phyloP scores from a whole-genome alignment of 192 early-diverging fungal genomes.

The Backusella psychrophila region DNA sequence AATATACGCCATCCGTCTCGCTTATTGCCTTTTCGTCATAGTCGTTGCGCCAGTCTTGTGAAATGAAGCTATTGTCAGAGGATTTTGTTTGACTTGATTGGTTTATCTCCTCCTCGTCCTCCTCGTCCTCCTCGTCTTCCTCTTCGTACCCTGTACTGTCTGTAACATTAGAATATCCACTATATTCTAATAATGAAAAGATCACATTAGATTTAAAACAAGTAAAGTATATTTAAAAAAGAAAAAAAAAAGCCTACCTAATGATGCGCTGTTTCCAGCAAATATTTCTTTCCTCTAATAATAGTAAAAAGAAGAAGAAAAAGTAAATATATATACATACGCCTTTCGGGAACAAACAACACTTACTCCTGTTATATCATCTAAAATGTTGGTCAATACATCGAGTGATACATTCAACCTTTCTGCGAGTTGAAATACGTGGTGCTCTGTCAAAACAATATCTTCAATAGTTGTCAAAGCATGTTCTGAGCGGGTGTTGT shows the following conservation, averaged over 20 bases:
- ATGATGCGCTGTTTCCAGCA: neutral
- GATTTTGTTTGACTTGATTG: neutral
- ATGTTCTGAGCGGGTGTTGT: neutral
- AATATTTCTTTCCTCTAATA: neutral
- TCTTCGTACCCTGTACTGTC: too few relatives aligned
- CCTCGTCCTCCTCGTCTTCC: too few relatives aligned
- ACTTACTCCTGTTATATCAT: conserved; percentile 2
- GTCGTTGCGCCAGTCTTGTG: neutral
- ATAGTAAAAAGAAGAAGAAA: neutral
- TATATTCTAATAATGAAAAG: neutral
- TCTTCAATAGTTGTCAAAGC: neutral
- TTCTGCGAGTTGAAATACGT: neutral
- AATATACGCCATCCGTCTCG: neutral
- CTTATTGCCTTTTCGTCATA: neutral
- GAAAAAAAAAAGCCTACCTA: neutral
- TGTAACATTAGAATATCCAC: neutral
- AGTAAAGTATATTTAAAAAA: neutral
- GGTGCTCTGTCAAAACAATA: neutral
- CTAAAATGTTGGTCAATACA: neutral
- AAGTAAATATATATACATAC: too few relatives aligned
- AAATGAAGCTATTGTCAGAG: neutral
- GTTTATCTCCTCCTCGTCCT: neutral
- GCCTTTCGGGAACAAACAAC: neutral
- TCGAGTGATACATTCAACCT: neutral
- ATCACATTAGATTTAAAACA: neutral